Evolutionary conservation across 2,329 filamentous ascomycete genomes (phyloP).

Genomic region (Cladosporium sphaerospermum): DNA sequence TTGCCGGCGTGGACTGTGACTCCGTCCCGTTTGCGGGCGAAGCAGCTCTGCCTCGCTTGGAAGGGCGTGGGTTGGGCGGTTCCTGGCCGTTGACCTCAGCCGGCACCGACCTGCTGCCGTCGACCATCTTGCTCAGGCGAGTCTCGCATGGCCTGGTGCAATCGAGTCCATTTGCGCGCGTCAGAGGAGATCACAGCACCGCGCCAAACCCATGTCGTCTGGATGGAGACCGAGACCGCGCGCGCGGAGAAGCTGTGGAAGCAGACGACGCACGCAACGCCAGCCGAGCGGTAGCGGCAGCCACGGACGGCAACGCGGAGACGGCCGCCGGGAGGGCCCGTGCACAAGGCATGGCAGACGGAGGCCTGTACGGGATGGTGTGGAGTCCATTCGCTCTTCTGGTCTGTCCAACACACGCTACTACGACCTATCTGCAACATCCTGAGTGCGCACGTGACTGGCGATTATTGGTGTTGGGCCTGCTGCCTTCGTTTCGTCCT

Average conservation of each 20-base stretch:
- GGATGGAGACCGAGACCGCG: background rate
- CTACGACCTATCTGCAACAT: too few species aligned
- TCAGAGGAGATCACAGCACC: constrained; percentile 1
- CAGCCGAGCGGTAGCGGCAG: too few species aligned
- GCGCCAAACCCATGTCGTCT: constrained; percentile 6
- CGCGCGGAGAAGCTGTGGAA: constrained; percentile 4
- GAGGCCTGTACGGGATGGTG: too few species aligned
- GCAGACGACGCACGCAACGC: too few species aligned
- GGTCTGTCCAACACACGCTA: too few species aligned
- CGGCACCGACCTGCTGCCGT: constrained; percentile 11
- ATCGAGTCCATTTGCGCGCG: constrained; percentile 14
- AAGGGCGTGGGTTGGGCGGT: background rate
- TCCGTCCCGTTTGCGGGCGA: constrained; percentile 12
- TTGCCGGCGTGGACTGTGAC: constrained; percentile 33
- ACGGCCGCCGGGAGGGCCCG: too few species aligned
- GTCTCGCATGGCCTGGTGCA: constrained; percentile 11
- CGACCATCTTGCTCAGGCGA: constrained; percentile 6
- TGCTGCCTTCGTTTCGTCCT: too few species aligned
- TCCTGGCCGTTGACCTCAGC: constrained; percentile 7
- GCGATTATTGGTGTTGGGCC: too few species aligned
- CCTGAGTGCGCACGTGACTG: too few species aligned
- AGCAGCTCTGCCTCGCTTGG: constrained; percentile 6
- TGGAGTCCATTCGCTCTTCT: too few species aligned
- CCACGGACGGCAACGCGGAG: too few species aligned
- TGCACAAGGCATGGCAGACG: background rate